These are phyloP conservation scores for Microthyrium microscopicum DNA, from an alignment of 2,329 filamentous ascomycete species.

Conservation along the genomic window DNA sequence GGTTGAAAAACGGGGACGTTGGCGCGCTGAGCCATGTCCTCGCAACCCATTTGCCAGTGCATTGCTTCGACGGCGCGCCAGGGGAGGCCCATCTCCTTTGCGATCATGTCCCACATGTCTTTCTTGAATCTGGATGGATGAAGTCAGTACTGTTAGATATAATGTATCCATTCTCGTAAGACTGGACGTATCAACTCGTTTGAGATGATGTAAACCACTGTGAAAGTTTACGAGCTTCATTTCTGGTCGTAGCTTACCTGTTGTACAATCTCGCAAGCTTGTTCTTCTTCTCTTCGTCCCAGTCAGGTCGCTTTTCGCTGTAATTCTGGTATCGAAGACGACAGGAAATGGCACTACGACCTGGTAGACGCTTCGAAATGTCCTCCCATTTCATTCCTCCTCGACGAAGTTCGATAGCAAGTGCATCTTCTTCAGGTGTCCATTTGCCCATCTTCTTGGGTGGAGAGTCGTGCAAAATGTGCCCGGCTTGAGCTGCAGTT, in stretches of 20 bases:
- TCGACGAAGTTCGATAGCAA: constrained; percentile 81
- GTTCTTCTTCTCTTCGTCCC: constrained; percentile 96
- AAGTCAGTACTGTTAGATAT: constrained; percentile 12
- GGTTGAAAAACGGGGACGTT: constrained; percentile 32
- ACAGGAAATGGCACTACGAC: constrained; percentile 85
- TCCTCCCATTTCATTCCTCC: constrained; percentile 98
- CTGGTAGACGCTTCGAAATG: constrained; percentile 79
- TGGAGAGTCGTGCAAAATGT: constrained; percentile 41
- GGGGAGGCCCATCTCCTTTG: constrained; percentile 84
- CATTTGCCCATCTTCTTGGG: constrained; percentile 95
- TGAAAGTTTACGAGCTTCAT: neutral
- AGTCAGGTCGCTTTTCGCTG: constrained; percentile 77
- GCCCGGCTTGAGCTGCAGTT: constrained; percentile 17
- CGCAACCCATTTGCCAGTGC: constrained; percentile 92
- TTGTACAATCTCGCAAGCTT: constrained; percentile 90
- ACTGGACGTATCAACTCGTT: neutral
- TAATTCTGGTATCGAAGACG: constrained; percentile 96
- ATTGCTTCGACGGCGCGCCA: constrained; percentile 94
- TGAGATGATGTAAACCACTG: neutral
- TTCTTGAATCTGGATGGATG: constrained; percentile 60
- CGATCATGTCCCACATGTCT: constrained; percentile 95
- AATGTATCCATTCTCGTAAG: no score
- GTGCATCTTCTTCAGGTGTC: constrained; percentile 82
- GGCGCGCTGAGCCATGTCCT: constrained; percentile 84
- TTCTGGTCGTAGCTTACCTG: constrained; percentile 44